Percentiles rank a stretch among this genome's conserved stretches.
phyloP scores from a whole-genome alignment of 352 stramenopile genomes.

The Globisporangium perplexum region DNA sequence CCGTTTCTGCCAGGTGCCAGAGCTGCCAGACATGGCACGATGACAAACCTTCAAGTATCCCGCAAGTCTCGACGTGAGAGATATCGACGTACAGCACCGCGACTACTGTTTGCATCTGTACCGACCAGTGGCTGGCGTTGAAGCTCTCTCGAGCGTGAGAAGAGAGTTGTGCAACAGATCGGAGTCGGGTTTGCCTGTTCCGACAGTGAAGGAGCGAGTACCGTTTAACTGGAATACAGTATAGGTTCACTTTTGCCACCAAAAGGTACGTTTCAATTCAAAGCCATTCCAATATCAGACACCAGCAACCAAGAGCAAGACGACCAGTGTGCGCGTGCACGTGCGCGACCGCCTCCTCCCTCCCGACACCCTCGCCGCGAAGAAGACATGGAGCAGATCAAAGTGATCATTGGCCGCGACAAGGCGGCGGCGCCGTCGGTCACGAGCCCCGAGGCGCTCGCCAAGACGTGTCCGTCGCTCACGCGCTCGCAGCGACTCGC shows the following conservation, averaged over 20 bases:
- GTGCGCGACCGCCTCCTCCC: background rate
- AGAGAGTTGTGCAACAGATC: no score
- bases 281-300: no score
- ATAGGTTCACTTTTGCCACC: constrained; percentile 6
- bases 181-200: background rate
- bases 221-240: background rate
- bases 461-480: constrained; percentile 57
- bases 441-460: constrained; percentile 33
- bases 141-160: no score
- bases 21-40: no score
- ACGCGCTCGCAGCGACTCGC: constrained; percentile 61
- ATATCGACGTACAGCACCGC: no score
- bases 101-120: no score
- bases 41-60: no score
- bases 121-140: no score
- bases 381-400: constrained; percentile 63
- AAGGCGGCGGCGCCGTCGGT: constrained; percentile 31
- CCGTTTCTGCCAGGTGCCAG: no score
- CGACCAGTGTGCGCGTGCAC: no score
- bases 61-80: no score
- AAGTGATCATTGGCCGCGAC: constrained; percentile 60
- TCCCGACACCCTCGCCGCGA: background rate
- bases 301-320: no score
- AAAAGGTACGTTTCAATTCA: constrained; percentile 8
- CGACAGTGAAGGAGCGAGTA: background rate